Evolutionary conservation across 2,329 filamentous ascomycete species (phyloP).

Genomic region (Sporothrix pseudoabietina): DNA sequence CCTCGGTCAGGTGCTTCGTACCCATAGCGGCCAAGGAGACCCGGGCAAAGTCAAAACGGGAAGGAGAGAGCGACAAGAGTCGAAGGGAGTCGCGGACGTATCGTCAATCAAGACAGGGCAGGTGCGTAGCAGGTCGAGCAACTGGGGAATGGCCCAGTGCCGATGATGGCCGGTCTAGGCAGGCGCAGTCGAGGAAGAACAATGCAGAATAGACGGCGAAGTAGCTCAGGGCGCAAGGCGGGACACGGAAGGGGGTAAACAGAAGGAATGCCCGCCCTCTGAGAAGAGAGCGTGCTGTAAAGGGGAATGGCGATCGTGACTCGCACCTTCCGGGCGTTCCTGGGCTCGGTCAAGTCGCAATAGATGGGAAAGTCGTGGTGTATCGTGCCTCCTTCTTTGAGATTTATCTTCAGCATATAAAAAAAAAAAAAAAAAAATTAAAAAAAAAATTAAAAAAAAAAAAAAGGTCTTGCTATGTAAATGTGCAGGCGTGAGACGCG

Average conservation of each 20-base stretch:
- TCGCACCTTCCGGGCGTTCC: conserved; percentile 24
- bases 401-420: conserved; percentile 7
- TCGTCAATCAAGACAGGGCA: background rate
- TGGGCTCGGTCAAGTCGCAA: conserved; percentile 21
- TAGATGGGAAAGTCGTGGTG: background rate
- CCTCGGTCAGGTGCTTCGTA: conserved; percentile 36
- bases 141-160: conserved; percentile 7
- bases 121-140: background rate
- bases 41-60: background rate
- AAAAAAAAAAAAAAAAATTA: background rate
- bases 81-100: background rate
- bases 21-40: conserved; percentile 28
- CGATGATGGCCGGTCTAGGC: background rate
- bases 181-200: background rate
- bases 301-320: conserved; percentile 1
- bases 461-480: background rate
- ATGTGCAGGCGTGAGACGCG: conserved; percentile 16
- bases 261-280: conserved; percentile 15
- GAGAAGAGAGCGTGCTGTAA: conserved; percentile 9
- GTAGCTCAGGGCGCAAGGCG: background rate
- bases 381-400: conserved; percentile 22
- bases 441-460: background rate
- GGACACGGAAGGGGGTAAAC: conserved; percentile 9
- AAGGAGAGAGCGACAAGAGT: background rate
- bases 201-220: background rate